Base-by-base conservation (phyloP, 441 rosid genomes). In the Gossypium davidsonii region DNA sequence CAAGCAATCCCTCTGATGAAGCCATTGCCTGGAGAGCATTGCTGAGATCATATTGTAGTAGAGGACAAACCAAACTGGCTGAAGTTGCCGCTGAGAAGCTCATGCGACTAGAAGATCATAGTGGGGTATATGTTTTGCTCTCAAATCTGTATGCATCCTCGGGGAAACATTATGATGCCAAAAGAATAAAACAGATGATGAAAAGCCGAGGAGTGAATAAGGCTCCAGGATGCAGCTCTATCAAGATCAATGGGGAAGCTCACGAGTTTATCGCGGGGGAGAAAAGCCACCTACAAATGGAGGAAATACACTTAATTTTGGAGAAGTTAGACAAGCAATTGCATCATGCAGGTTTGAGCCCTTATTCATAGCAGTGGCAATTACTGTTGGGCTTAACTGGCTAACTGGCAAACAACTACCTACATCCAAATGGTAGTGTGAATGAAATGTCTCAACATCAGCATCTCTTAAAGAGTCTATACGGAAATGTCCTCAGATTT, bases 141-240 rank as follows among this genome's bases (percentile, higher is more conserved):
- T 85, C 92, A 12, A 89, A 83, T 68, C 71, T 87, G 15, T 87
- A 87, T 53, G 87, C 90, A 39, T 77, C 87, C 6, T 74, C 77
- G 0, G 83, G 78, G 65, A 85, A 81, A 70, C 84, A 88, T 74
- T 81, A 84, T 26, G 87, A 88, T 75, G 89, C 83, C 9, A 77
- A 72, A 61, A 83, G 74, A 72, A 81, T 84, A 44, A 86, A 88
- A 82, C 81, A 64, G 78, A 79, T 71, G 82, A 87, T 89, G 93
- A 91, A 82, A 86, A 84, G 74, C 55, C 79, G 79, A 74, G 91
- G 93, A 74, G 88, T 90, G 23, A 74, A 80, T 49, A 87, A 86
- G 83, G 75, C 73, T 18, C 92, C 93, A 3, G 91, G 93, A 62
- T 86, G 92, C 81, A 87, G 93, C 72, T 86, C 87, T 15, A 46